Conservation (phyloP, 2,329 filamentous ascomycete genomes). For the Claviceps cyperi region DNA sequence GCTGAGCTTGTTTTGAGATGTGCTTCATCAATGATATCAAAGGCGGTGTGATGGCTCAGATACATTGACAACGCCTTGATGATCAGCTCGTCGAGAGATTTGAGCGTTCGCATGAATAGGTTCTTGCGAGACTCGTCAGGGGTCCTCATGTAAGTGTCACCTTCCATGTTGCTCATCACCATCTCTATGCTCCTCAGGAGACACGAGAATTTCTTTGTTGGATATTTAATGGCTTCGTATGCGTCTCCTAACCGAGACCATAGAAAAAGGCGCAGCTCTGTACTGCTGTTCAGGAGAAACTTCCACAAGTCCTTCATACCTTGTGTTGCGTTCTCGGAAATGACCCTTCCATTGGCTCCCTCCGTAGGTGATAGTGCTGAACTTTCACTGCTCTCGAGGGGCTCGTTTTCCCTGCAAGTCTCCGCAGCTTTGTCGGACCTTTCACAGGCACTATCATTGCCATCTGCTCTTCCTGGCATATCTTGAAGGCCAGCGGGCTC, state of each 20-base stretch:
- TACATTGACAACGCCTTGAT: slow-evolving; percentile 55
- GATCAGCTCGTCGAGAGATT: slow-evolving; percentile 64
- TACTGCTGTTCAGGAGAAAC: slow-evolving; percentile 69
- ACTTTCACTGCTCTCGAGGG: not conserved
- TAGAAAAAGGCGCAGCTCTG: slow-evolving; percentile 70
- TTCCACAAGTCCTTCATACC: slow-evolving; percentile 66
- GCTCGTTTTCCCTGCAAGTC: not conserved
- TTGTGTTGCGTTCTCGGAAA: slow-evolving; percentile 38
- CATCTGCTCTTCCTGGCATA: not conserved
- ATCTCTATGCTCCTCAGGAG: slow-evolving; percentile 75
- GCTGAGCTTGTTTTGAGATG: slow-evolving; percentile 61
- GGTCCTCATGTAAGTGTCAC: slow-evolving; percentile 48
- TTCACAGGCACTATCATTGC: not conserved
- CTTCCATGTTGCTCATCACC: slow-evolving; percentile 47
- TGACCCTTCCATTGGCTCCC: slow-evolving; percentile 18
- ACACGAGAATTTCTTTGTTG: slow-evolving; percentile 80
- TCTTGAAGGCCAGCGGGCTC: slow-evolving; percentile 3
- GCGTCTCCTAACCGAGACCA: slow-evolving; percentile 88
- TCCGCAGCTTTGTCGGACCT: not conserved
- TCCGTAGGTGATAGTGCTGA: slow-evolving; percentile 4
- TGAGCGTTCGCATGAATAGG: slow-evolving; percentile 61
- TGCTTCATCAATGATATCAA: slow-evolving; percentile 71
- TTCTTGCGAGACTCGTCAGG: slow-evolving; percentile 51
- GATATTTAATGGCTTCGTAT: slow-evolving; percentile 71
- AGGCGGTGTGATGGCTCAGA: slow-evolving; percentile 51